Evolutionary conservation across 768 basidiomycete species (phyloP).

Genomic region (Trametopsis cervina): DNA sequence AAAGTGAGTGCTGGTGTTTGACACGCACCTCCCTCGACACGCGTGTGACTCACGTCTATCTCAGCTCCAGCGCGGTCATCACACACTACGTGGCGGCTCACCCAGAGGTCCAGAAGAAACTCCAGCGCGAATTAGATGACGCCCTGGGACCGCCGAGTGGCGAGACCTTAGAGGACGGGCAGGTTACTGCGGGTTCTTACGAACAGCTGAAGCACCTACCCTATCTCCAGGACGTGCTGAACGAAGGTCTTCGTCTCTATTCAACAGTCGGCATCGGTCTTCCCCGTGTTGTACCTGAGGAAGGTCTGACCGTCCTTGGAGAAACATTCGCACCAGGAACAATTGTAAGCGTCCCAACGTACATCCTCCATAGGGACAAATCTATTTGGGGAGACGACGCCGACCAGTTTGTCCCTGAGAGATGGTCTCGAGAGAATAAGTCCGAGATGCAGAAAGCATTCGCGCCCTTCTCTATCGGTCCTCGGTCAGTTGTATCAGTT

Average conservation of each 20-base stretch:
- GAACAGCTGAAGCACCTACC: conserved; percentile 15
- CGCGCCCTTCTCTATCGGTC: conserved; percentile 13
- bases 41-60: neutral
- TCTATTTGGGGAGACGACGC: conserved; percentile 25
- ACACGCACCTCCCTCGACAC: neutral
- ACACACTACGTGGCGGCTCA: conserved; percentile 6
- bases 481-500: neutral
- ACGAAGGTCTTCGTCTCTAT: conserved; percentile 26
- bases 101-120: conserved; percentile 2
- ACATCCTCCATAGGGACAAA: conserved; percentile 21
- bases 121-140: conserved; percentile 9
- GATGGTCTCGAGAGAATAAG: conserved; percentile 22
- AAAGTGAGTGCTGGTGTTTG: conserved; percentile 5
- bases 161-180: neutral
- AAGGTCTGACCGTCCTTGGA: conserved; percentile 16
- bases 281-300: conserved; percentile 22
- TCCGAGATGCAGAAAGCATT: conserved; percentile 8
- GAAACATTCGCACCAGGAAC: conserved; percentile 19
- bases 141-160: conserved; percentile 2
- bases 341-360: conserved; percentile 21
- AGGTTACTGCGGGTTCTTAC: neutral
- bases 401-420: conserved; percentile 22
- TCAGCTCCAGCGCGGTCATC: conserved; percentile 6
- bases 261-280: conserved; percentile 24
- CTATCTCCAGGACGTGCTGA: conserved; percentile 26